These are phyloP conservation scores for Aspergillus fischeri DNA, from an alignment of 2,329 filamentous ascomycete genomes.

Conservation along the genomic window DNA sequence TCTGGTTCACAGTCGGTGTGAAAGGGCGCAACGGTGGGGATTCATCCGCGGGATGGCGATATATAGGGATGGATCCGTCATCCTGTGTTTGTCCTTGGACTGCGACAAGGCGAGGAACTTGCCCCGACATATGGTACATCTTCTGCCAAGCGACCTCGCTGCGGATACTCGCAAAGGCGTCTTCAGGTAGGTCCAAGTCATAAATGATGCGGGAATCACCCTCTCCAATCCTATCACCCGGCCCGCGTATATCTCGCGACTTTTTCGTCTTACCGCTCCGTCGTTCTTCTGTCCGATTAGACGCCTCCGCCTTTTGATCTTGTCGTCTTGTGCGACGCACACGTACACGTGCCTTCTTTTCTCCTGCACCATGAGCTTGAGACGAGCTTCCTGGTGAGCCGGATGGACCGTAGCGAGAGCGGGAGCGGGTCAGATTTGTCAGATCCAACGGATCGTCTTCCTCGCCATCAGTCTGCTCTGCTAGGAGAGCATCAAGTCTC, in stretches of 20 bases:
- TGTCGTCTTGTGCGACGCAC: slow-evolving; percentile 25
- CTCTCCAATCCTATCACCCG: slow-evolving; percentile 63
- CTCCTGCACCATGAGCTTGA: not conserved
- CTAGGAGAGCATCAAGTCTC: slow-evolving; percentile 10
- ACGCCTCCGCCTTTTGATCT: slow-evolving; percentile 12
- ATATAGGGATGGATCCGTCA: slow-evolving; percentile 75
- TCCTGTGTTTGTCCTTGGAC: slow-evolving; percentile 70
- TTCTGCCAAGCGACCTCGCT: slow-evolving; percentile 80
- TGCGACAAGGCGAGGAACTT: slow-evolving; percentile 85
- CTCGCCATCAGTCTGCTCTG: slow-evolving; percentile 13
- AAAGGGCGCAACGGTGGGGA: slow-evolving; percentile 74
- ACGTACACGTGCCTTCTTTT: slow-evolving; percentile 22
- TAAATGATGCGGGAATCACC: slow-evolving; percentile 74
- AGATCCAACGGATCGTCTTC: slow-evolving; percentile 17
- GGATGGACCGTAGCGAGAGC: slow-evolving; percentile 13
- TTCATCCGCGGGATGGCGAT: slow-evolving; percentile 89
- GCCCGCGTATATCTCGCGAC: slow-evolving; percentile 35
- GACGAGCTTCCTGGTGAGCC: not conserved
- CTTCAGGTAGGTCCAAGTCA: slow-evolving; percentile 58
- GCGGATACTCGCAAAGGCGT: slow-evolving; percentile 66
- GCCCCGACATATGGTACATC: slow-evolving; percentile 88
- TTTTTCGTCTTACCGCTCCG: slow-evolving; percentile 12
- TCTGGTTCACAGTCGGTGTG: slow-evolving; percentile 64
- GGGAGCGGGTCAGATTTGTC: slow-evolving; percentile 14
- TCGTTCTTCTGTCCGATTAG: slow-evolving; percentile 17